Base-by-base conservation (phyloP, 2,329 filamentous ascomycete species). In the Penicillium janthinellum region DNA sequence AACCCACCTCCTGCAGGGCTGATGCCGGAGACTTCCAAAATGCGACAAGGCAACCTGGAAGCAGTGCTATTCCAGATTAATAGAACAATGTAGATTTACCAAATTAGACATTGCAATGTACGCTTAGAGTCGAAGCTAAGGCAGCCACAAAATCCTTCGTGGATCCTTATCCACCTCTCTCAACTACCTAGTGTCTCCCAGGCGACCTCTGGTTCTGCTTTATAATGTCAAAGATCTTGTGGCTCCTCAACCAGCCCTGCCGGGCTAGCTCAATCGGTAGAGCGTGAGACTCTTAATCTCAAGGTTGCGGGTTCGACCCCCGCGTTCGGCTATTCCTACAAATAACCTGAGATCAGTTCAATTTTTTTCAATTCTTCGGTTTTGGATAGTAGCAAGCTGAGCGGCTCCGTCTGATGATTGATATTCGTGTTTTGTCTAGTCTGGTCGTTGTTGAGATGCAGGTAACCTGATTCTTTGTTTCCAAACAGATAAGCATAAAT, bases 241-340 rank as follows among this genome's bases (percentile, higher is more conserved):
- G 3, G 44, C 25, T 47, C 45, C 60, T 45, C 57, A 58, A 60
- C 60, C 57, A 63, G 58, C 49, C 51, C 58, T 65, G 78, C 78
- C 73, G 73, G 77, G 77, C 75, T 80, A 80, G 78, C 78, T 81
- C 78, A 81, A 81, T 81, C 78, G 79, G 73, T 77, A 81, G 75
- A 77, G 75, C 76, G 75, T 81, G 79, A 79, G 79, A 78, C 77
- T 81, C 77, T 80, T 81, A 79, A 75, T 74, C 75, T 73, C 73
- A 75, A 74, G 71, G 72, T 67, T 75, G 71, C 70, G 75, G 73
- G 75, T 76, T 77, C 75, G 71, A 77, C 70, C 75, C 74, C 74
- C 75, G 72, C 73, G 73, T 77, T 75, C 67, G 75, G 74, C 69
- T 75, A 59, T 62, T 64, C 56, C 61, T 67, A 63, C 64, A 64